These are phyloP conservation scores for Mallotus repandus DNA, from an alignment of 441 rosid genomes.

Conservation along the genomic window DNA sequence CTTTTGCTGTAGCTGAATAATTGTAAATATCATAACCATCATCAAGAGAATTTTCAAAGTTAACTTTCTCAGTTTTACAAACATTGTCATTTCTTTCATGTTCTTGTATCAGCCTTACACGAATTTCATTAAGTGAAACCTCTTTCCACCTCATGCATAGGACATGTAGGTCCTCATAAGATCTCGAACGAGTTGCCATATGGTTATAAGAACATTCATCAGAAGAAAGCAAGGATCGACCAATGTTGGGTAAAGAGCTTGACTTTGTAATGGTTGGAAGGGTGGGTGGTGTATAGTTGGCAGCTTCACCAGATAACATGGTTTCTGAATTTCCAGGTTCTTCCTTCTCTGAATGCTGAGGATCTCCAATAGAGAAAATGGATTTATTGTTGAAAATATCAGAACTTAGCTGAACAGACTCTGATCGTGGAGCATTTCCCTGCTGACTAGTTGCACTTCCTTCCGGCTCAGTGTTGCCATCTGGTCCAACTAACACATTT, in stretches of 20 bases:
- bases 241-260: slow-evolving; percentile 55
- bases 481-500: slow-evolving; percentile 28
- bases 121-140: slow-evolving; percentile 35
- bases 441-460: slow-evolving; percentile 30
- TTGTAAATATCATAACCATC: slow-evolving; percentile 50
- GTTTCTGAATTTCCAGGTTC: slow-evolving; percentile 43
- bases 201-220: slow-evolving; percentile 33
- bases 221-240: slow-evolving; percentile 30
- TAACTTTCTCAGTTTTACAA: slow-evolving; percentile 33
- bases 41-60: slow-evolving; percentile 38
- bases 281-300: slow-evolving; percentile 35
- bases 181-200: slow-evolving; percentile 44
- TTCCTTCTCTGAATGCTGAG: slow-evolving; percentile 46
- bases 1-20: slow-evolving; percentile 59
- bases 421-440: slow-evolving; percentile 36
- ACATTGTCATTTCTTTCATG: slow-evolving; percentile 34
- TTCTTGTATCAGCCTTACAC: slow-evolving; percentile 30
- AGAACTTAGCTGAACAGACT: slow-evolving; percentile 45
- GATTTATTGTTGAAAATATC: slow-evolving; percentile 43
- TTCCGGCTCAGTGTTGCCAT: slow-evolving; percentile 31
- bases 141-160: slow-evolving; percentile 40
- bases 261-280: slow-evolving; percentile 48
- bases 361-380: slow-evolving; percentile 64
- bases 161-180: slow-evolving; percentile 56
- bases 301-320: slow-evolving; percentile 40